Conservation (phyloP, 2,329 filamentous ascomycete genomes). For the Ophiocordyceps robertsii region DNA sequence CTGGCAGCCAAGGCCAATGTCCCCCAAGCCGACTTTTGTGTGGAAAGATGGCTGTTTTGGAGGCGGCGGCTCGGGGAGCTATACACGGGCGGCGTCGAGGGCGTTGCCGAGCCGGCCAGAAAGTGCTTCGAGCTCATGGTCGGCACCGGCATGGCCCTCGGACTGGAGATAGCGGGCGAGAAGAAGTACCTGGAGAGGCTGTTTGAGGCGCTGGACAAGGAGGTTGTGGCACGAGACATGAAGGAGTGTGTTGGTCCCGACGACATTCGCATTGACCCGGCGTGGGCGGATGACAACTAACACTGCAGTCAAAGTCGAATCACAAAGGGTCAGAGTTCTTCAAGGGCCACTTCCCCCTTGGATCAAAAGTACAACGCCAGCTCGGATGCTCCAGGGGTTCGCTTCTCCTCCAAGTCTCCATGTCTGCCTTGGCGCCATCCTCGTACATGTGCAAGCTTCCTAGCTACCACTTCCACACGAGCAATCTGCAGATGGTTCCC, state of each 20-base stretch:
- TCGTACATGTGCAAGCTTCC: no score
- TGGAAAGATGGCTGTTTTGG: constrained; percentile 5
- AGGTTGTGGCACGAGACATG: constrained; percentile 1
- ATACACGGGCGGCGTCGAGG: background rate
- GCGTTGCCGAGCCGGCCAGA: constrained; percentile 1
- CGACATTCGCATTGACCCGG: constrained; percentile 4
- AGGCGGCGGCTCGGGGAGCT: constrained; percentile 2
- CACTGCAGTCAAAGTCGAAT: no score
- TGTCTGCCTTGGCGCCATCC: no score
- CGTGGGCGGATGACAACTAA: constrained; percentile 1
- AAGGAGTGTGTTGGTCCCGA: constrained; percentile 1
- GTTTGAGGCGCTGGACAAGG: constrained; percentile 3
- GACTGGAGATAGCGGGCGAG: constrained; percentile 3
- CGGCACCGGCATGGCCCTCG: background rate
- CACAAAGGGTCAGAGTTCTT: no score
- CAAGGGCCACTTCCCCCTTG: no score
- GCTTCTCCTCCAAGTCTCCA: no score
- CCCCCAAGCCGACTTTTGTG: background rate
- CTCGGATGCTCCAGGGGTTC: no score
- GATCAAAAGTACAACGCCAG: no score
- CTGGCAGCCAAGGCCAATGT: background rate
- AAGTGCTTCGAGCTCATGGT: constrained; percentile 4
- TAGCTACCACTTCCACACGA: no score
- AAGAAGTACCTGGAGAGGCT: constrained; percentile 2
- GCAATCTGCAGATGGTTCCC: no score